These are phyloP conservation scores for Erysimum cheiranthoides DNA, from an alignment of 345 rosid genomes.

Conservation along the genomic window DNA sequence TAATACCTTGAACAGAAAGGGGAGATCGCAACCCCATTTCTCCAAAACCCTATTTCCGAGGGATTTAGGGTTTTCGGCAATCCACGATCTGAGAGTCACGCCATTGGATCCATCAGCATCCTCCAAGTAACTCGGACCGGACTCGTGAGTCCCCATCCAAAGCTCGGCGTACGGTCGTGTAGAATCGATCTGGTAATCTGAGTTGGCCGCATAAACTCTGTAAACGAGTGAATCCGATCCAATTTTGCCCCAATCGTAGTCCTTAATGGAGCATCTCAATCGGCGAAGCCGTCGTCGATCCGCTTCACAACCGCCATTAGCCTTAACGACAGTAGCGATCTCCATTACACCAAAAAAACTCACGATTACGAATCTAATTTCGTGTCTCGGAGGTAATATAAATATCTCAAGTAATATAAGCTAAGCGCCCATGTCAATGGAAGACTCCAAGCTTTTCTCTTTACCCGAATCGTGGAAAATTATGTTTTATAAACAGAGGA, in stretches of 20 bases:
- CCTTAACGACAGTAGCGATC: constrained; percentile 39
- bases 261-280: constrained; percentile 76
- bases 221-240: constrained; percentile 78
- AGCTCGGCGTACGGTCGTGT: constrained; percentile 73
- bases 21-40: constrained; percentile 97
- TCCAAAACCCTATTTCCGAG: constrained; percentile 77
- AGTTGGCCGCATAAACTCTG: constrained; percentile 66
- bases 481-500: constrained; percentile 41
- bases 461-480: constrained; percentile 32
- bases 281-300: constrained; percentile 47
- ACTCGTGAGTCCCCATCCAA: constrained; percentile 84
- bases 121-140: constrained; percentile 79
- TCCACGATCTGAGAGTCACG: constrained; percentile 72
- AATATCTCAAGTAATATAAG: constrained; percentile 13
- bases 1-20: constrained; percentile 91
- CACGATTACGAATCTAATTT: constrained; percentile 5
- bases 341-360: constrained; percentile 36
- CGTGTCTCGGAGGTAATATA: constrained; percentile 8
- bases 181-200: constrained; percentile 49
- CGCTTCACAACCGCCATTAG: constrained; percentile 43
- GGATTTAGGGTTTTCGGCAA: constrained; percentile 66
- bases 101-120: constrained; percentile 50
- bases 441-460: constrained; percentile 23
- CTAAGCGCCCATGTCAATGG: constrained; percentile 42
- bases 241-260: constrained; percentile 82